Conservation (phyloP, 176 grass and related monocot genomes). For the Phragmites australis region DNA sequence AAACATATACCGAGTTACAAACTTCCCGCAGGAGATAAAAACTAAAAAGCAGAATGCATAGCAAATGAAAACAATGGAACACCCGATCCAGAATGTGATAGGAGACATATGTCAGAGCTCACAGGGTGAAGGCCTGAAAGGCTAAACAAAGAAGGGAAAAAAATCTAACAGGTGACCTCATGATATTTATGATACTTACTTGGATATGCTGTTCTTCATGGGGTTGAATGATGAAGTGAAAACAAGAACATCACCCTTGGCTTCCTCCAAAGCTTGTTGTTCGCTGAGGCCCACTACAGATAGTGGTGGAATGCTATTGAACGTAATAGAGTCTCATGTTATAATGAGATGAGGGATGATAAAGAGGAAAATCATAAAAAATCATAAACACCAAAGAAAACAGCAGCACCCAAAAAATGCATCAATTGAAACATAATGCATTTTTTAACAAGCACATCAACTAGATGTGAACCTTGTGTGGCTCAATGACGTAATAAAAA, state of each 20-base stretch:
- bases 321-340: slow-evolving; percentile 20
- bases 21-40: neutral
- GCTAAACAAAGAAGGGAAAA: neutral
- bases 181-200: slow-evolving; percentile 43
- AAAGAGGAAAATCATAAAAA: neutral
- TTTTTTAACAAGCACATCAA: neutral
- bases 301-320: slow-evolving; percentile 76
- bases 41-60: neutral
- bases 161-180: neutral
- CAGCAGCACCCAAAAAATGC: neutral
- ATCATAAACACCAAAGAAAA: neutral
- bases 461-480: neutral
- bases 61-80: neutral
- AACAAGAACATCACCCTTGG: slow-evolving; percentile 71
- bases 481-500: neutral
- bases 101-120: neutral
- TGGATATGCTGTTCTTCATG: slow-evolving; percentile 97
- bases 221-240: slow-evolving; percentile 88
- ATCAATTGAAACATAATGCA: neutral
- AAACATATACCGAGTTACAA: neutral
- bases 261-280: slow-evolving; percentile 73
- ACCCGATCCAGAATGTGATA: neutral
- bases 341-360: neutral
- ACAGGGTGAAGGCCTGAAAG: neutral
- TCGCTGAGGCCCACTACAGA: slow-evolving; percentile 87